phyloP scores from a whole-genome alignment of 495 filamentous ascomycete genomes.

The Neurospora africana region DNA sequence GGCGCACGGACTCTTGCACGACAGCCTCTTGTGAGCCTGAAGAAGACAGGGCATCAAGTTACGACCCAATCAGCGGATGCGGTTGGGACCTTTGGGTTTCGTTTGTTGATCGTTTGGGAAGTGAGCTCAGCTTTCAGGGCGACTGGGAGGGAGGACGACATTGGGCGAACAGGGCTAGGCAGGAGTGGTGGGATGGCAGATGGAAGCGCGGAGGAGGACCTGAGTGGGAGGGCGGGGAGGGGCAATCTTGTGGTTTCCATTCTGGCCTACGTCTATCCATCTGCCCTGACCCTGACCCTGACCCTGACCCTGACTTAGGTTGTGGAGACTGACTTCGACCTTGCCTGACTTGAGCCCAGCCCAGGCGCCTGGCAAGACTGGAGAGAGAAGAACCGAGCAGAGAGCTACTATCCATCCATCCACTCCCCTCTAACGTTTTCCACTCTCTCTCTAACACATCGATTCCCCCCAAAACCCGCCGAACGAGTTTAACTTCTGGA shows the following conservation, averaged over 20 bases:
- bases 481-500: not conserved
- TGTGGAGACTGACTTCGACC: not conserved
- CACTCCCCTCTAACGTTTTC: not conserved
- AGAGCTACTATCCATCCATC: not conserved
- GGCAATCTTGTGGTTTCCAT: not conserved
- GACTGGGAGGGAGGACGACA: not conserved
- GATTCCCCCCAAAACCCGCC: not conserved
- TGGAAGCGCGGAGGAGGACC: not conserved
- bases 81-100: not conserved
- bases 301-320: not conserved
- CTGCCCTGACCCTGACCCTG: not conserved
- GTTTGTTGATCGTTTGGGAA: not conserved
- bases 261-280: not conserved
- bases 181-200: not conserved
- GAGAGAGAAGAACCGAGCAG: not conserved
- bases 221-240: not conserved
- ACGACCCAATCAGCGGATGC: not conserved
- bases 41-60: not conserved
- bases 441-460: not conserved
- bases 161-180: not conserved
- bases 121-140: not conserved
- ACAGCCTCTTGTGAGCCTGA: not conserved
- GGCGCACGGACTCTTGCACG: not conserved
- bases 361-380: not conserved
- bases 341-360: not conserved